phyloP scores from a whole-genome alignment of 202 grass and related monocot genomes.

The Musa balbisiana region DNA sequence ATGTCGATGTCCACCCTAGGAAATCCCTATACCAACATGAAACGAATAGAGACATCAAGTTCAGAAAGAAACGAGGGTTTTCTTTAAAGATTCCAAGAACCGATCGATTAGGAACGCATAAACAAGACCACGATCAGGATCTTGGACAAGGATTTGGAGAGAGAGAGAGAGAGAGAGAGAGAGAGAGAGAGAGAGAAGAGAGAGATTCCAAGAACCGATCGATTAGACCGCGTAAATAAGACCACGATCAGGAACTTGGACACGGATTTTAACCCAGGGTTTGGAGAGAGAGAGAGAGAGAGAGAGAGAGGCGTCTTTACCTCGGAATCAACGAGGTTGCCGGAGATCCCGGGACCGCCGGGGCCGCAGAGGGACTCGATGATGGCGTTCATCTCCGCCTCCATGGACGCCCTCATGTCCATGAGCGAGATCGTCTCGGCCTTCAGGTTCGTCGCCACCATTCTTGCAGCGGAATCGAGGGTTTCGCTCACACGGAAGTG shows the following conservation, averaged over 20 bases:
- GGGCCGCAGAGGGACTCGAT: conserved; percentile 55
- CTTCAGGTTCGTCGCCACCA: conserved; percentile 89
- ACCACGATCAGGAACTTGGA: no score
- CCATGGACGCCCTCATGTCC: conserved; percentile 37
- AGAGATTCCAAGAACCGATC: background rate
- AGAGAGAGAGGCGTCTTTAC: conserved; percentile 10
- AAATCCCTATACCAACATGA: conserved; percentile 48
- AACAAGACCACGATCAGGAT: no score
- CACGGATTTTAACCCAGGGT: no score
- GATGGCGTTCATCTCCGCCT: conserved; percentile 76
- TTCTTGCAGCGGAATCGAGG: conserved; percentile 10
- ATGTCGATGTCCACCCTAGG: conserved; percentile 66
- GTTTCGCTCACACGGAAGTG: background rate
- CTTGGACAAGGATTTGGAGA: background rate
- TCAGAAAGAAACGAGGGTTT: background rate
- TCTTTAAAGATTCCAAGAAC: background rate
- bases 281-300: background rate
- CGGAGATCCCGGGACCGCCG: conserved; percentile 52
- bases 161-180: background rate
- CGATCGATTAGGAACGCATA: no score
- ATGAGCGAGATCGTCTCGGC: conserved; percentile 68
- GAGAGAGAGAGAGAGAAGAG: background rate
- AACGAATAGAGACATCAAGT: background rate
- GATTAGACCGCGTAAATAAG: background rate
- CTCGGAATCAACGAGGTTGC: conserved; percentile 59